Base-by-base conservation (phyloP, 805 yeast genomes). In the Clavispora fructus region DNA sequence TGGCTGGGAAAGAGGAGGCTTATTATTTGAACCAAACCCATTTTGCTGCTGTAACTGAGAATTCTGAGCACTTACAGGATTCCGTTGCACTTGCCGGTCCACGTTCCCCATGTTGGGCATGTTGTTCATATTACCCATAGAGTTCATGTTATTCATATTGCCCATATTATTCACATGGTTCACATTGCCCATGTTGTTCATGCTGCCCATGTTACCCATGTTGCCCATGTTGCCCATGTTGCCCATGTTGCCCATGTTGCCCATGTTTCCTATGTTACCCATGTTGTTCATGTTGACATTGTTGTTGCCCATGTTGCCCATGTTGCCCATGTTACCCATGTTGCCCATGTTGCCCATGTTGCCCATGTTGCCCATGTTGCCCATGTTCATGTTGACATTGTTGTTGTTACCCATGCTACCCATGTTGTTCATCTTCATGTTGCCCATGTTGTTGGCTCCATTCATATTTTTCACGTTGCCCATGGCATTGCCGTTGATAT, bases 71-170 rank as follows among this genome's bases (percentile, higher is more conserved):
- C 8, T 28, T 25, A 14, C 41, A 13, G 41, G n/a, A 23, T 39
- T 39, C n/a, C 31, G 31, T 25, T 33, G 53, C 37, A 51, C 56
- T 39, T 50, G 40, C 28, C 44, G 42, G 39, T 46, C 51, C 16
- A 59, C 71, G 73, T 54, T 68, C 73, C 51, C 57, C 55, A 60
- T 40, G 57, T 53, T 57, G 41, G 60, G 58, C 53, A 60, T 47
- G 45, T 57, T 59, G 45, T 8, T 40, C 43, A 47, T 44, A 41
- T 45, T 55, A 41, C 42, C 49, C 54, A 50, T 56, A 31, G 44
- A 48, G 16, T 50, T 53, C 41, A 51, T 50, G 42, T 46, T 42
- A 45, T 46, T 47, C 42, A 48, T 50, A 17, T 35, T 41, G 6
- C 33, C 32, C 31, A 47, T 38, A 45, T 39, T 50, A 44, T 27